These are phyloP conservation scores for Sclerotiophoma versabilis DNA, from an alignment of 2,329 filamentous ascomycete genomes.

Conservation along the genomic window DNA sequence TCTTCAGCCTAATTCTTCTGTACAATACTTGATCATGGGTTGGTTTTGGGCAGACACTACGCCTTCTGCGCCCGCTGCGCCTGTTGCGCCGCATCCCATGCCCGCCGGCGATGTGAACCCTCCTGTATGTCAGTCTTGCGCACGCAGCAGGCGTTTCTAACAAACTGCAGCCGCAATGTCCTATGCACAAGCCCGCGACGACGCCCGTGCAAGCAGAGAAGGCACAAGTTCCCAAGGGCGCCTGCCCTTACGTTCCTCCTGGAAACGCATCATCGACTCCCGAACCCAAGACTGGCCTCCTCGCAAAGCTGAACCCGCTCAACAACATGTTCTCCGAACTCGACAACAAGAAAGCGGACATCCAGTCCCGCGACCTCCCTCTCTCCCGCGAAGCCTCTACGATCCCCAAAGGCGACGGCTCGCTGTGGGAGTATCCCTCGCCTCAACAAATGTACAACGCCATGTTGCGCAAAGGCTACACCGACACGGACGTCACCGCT, in stretches of 20 bases:
- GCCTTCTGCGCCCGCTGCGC: slow-evolving; percentile 47
- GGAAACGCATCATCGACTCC: slow-evolving; percentile 21
- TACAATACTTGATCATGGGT: slow-evolving; percentile 60
- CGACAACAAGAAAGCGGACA: slow-evolving; percentile 76
- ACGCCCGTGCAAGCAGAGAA: slow-evolving; percentile 22
- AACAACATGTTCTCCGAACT: slow-evolving; percentile 96
- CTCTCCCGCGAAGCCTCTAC: slow-evolving; percentile 84
- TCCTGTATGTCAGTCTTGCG: slow-evolving; percentile 56
- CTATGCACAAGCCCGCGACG: slow-evolving; percentile 66
- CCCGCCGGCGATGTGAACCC: slow-evolving; percentile 58
- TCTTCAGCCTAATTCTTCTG: slow-evolving; percentile 18
- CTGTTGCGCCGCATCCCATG: slow-evolving; percentile 57
- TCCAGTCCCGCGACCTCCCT: slow-evolving; percentile 77
- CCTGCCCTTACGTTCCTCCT: slow-evolving; percentile 59
- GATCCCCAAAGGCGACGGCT: slow-evolving; percentile 82
- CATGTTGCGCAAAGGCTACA: slow-evolving; percentile 92
- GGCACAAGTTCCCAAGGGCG: slow-evolving; percentile 49
- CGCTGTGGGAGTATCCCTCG: slow-evolving; percentile 96
- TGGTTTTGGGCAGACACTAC: slow-evolving; percentile 73
- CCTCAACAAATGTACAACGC: slow-evolving; percentile 99
- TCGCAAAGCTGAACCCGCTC: slow-evolving; percentile 76
- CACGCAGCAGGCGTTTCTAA: slow-evolving; percentile 27
- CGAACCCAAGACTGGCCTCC: slow-evolving; percentile 57
- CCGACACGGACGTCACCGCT: slow-evolving; percentile 89
- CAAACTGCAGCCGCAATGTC: slow-evolving; percentile 66